Conservation (phyloP, 495 filamentous ascomycete genomes). For the Opeltia flavorubescens region DNA sequence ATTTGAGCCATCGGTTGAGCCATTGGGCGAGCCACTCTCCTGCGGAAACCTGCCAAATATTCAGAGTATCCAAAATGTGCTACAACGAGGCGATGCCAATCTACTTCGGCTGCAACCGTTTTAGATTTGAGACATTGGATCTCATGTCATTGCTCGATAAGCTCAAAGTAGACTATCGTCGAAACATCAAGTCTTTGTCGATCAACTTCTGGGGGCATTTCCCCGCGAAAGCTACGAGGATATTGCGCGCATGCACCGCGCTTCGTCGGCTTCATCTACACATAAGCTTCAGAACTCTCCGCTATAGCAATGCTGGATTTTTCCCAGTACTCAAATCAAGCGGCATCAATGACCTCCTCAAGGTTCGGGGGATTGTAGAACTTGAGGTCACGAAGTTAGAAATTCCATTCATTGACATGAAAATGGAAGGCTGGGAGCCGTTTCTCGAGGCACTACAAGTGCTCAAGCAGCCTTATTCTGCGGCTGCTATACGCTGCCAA, state of each 20-base stretch:
- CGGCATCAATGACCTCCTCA: slow-evolving; percentile 3
- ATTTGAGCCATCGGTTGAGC: background rate
- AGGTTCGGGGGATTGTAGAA: slow-evolving; percentile 1
- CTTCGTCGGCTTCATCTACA: background rate
- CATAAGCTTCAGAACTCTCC: background rate
- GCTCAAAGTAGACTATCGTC: background rate
- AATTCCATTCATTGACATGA: background rate
- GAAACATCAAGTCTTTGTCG: background rate
- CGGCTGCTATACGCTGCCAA: background rate
- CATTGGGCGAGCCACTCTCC: background rate
- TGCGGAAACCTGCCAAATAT: background rate
- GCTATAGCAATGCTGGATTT: background rate
- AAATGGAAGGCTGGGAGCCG: background rate
- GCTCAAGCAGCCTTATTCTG: background rate
- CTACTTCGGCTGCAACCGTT: slow-evolving; percentile 12
- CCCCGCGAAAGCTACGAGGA: background rate
- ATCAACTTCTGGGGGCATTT: background rate
- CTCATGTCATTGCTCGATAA: slow-evolving; percentile 1
- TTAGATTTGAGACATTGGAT: slow-evolving; percentile 4
- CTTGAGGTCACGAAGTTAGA: background rate
- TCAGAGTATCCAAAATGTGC: slow-evolving; percentile 7
- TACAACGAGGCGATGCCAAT: slow-evolving; percentile 11
- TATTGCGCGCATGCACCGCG: background rate
- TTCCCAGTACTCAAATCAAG: background rate
- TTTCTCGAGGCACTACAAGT: slow-evolving; percentile 2